Base-by-base conservation (phyloP, 257 asterid genomes). In the Solanum raphanifolium region DNA sequence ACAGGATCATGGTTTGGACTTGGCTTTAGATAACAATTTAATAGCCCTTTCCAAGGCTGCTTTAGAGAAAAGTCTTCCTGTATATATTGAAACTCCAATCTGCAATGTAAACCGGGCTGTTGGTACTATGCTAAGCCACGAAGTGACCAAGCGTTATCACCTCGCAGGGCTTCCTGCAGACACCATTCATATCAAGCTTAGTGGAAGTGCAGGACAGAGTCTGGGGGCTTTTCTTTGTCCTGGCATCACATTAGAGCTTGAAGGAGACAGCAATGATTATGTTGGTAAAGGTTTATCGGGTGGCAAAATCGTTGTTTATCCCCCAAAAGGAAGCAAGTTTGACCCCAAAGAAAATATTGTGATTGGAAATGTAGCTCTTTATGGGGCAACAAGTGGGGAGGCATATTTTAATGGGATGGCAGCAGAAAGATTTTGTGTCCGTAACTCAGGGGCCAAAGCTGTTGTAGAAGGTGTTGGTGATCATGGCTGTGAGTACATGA, bases 381-480 rank as follows among this genome's bases (percentile, higher is more conserved):
- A 97, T 85, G 99, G 99, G 75, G 98, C 99, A 27, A 97, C 96
- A 36, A 91, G 58, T 87, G 99, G 99, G 23, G 99, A 97, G 94
- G 99, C 99, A 35, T 97, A 97, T 89, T 97, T 97, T 90, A 97
- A 94, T 86, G 99, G 99, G 82, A 97, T 97, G 99, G 99, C 99
- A 0, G 99, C 99, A 35, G 99, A 97, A 88, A 91, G 99, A 91
- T 97, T 97, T 87, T 98, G 99, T 38, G 99, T 97, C 60, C 98
- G 99, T 32, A 97, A 97, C 87, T 97, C 99, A 5, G 99, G 99
- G 38, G 98, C 98, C 36, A 94, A 90, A 90, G 95, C 99, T 38
- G 99, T 97, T 65, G 99, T 97, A 86, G 99, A 97, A 94, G 99
- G 99, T 35, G 98, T 96, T 89, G 99, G 99, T 87, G 99, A 97